Evolutionary conservation across 306 rosid genomes (phyloP).

Genomic region (Astragalus glycyphyllos): DNA sequence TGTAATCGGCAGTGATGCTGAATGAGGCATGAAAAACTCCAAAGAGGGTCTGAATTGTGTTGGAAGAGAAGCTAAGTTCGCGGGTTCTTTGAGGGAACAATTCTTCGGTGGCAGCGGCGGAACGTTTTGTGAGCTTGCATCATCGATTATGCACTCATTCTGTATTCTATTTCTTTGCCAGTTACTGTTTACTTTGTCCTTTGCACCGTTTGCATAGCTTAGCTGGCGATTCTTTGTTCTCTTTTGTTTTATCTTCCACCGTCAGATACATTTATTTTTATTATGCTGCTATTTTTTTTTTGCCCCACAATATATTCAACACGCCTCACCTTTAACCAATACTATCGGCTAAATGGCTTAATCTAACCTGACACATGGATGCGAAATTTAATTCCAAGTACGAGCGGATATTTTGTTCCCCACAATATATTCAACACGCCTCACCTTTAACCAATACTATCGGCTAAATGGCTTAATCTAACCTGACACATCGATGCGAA

Average conservation of each 20-base stretch:
- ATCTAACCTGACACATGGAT: no score
- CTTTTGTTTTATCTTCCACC: constrained; percentile 28
- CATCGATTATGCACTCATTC: background rate
- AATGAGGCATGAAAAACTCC: background rate
- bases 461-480: no score
- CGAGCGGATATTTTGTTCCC: no score
- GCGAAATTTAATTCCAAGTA: no score
- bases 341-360: no score
- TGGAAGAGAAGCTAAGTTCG: constrained; percentile 8
- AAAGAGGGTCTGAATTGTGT: constrained; percentile 10
- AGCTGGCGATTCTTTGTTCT: constrained; percentile 21
- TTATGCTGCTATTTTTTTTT: constrained; percentile 11
- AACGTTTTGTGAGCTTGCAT: background rate
- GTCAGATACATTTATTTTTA: background rate
- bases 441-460: no score
- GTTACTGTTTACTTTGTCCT: constrained; percentile 38
- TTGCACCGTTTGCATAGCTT: constrained; percentile 20
- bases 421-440: no score
- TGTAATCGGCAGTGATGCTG: constrained; percentile 24
- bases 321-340: background rate
- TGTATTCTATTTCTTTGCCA: constrained; percentile 3
- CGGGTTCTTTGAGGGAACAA: constrained; percentile 4
- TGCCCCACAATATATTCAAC: constrained; percentile 5
- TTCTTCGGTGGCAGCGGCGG: constrained; percentile 10
- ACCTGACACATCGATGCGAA: no score